Conservation (phyloP, 495 filamentous ascomycete genomes). For the Letharia columbiana region DNA sequence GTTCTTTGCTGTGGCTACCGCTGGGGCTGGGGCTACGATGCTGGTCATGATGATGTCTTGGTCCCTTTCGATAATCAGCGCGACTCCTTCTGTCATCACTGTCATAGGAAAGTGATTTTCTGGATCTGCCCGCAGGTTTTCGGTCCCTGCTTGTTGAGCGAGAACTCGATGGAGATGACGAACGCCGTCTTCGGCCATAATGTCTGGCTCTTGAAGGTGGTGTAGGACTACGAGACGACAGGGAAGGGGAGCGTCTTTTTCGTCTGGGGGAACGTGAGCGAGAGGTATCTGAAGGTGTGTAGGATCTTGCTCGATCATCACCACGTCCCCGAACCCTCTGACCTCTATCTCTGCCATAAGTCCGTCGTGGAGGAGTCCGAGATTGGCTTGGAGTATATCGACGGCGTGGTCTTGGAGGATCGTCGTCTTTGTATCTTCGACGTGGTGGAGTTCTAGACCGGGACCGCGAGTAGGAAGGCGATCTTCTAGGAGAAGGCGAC, state of each 20-base stretch:
- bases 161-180: conserved; percentile 31
- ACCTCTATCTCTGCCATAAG: conserved; percentile 30
- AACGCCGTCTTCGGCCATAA: conserved; percentile 18
- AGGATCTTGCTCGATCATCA: conserved; percentile 46
- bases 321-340: conserved; percentile 40
- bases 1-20: conserved; percentile 28
- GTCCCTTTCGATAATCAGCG: conserved; percentile 46
- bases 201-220: conserved; percentile 24
- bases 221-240: conserved; percentile 42
- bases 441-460: conserved; percentile 37
- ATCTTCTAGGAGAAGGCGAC: conserved; percentile 32
- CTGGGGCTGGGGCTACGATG: conserved; percentile 40
- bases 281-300: conserved; percentile 41
- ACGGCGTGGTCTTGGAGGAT: conserved; percentile 27
- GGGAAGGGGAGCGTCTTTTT: conserved; percentile 34
- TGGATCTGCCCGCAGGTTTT: conserved; percentile 29
- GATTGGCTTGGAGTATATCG: conserved; percentile 36
- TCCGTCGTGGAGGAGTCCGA: conserved; percentile 33
- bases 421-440: conserved; percentile 28
- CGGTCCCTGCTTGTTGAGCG: conserved; percentile 35
- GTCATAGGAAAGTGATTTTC: conserved; percentile 38
- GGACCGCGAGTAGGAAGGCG: conserved; percentile 34
- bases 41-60: conserved; percentile 32
- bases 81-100: conserved; percentile 35
- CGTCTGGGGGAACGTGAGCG: conserved; percentile 58